Evolutionary conservation across 371 early-diverging fungal genomes (phyloP), one percentile per base, ranked within the genome.

Genomic region (Blakeslea trispora): DNA sequence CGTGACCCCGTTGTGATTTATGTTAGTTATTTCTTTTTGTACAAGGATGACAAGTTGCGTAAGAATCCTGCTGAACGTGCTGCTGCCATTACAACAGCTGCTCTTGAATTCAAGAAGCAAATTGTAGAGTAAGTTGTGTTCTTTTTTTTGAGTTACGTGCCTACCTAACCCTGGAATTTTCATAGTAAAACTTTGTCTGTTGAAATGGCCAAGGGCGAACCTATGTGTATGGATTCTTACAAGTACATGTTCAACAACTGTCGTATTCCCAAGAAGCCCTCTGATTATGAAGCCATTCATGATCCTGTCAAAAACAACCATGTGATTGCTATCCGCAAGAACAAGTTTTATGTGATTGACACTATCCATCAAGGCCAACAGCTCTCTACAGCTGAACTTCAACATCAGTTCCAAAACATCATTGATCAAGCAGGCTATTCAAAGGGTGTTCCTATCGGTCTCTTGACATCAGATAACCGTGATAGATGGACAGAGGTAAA

Each of bases 171-270:
- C n/a, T n/a, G n/a, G n/a, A n/a, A n/a, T n/a, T n/a, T n/a, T n/a
- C 37, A 3, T 47, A 58, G 59, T 75, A 89, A 92, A 63, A 80
- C 85, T 18, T 76, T 98, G 32, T 84, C 87, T 48, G 94, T 96
- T 35, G 97, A 97, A 69, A 86, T 77, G 72, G 87, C 85, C 44
- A 87, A 88, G 63, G 82, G 81, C 39, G 74, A 77, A 24, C 91
- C 96, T 19, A 73, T 96, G 72, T 94, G 92, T 72, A 92, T 92
- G 83, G 81, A 90, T 64, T 91, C 94, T 58, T 96, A 94, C 83
- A 89, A 91, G 72, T 92, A 85, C 71, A 90, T 98, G 93, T 98
- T 97, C 85, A 95, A 97, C 72, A 89, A 96, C 42, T 91, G 91
- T 73, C 92, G 98, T 62, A 86, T 95, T 56, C 95, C 98, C 45